A percentile compares a stretch with the other conserved stretches of the same genome.
Conservation (phyloP, 2,329 filamentous ascomycete genomes). For the Emergomyces pasteurianus region DNA sequence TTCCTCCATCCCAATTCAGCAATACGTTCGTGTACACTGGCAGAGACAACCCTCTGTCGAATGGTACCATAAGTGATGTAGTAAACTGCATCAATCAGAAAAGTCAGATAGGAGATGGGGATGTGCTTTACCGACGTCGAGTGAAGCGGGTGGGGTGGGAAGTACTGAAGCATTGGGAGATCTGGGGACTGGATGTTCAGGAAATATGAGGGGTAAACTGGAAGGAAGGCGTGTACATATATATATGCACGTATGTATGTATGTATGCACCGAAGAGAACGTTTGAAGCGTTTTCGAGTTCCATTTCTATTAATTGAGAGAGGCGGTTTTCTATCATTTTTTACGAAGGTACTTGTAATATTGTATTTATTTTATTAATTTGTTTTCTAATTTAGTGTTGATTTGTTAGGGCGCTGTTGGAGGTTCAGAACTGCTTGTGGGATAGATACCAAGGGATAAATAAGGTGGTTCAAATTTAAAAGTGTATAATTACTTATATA, state of each 20-base stretch:
- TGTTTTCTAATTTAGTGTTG: too few relatives aligned
- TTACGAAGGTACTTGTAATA: too few relatives aligned
- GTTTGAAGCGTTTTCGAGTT: background rate
- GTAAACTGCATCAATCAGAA: conserved; percentile 2
- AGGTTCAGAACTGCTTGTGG: too few relatives aligned
- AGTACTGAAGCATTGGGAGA: conserved; percentile 31
- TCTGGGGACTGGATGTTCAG: conserved; percentile 32
- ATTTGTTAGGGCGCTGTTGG: too few relatives aligned
- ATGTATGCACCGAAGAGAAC: background rate
- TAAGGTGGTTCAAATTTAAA: too few relatives aligned
- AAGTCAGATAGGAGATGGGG: conserved; percentile 11
- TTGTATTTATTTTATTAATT: too few relatives aligned
- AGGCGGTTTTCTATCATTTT: too few relatives aligned
- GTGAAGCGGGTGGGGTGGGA: conserved; percentile 29
- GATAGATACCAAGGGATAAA: too few relatives aligned
- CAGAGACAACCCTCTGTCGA: conserved; percentile 3
- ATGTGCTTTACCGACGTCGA: conserved; percentile 19
- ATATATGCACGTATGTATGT: background rate
- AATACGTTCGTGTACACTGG: background rate
- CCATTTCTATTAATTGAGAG: background rate
- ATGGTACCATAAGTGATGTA: conserved; percentile 1
- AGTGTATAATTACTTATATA: too few relatives aligned
- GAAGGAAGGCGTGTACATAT: too few relatives aligned
- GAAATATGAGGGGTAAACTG: conserved; percentile 17
- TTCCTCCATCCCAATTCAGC: background rate